Base-by-base conservation (phyloP, 768 basidiomycete genomes). In the Collybia mongolica region DNA sequence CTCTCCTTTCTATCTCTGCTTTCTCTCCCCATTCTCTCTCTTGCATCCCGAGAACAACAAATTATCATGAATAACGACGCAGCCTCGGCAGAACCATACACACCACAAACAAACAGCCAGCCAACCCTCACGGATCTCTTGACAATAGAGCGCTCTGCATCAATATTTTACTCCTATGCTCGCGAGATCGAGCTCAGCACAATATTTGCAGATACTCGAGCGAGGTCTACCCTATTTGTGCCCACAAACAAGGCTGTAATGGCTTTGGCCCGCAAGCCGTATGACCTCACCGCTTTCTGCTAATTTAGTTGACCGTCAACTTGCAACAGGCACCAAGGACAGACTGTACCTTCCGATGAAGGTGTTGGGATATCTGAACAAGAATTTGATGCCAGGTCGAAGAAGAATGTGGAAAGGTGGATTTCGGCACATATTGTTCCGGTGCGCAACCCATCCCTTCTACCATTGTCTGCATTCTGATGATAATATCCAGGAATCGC, bases 181-280 rank as follows among this genome's bases (percentile, higher is more conserved):
- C 77, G 90, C 5, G 90, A 91, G 59, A 71, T 84, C 1, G 74
- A 80, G 56, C 56, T 86, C n/a, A 84, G 83, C 61, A 59, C 62
- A 24, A 70, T 73, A 8, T 77, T 93, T 44, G 61, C 65, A 15
- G 68, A 75, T 28, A 48, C 61, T 6, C 48, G 49, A n/a, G 49
- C 60, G 1, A 72, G 65, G 6, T 65, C 72, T 48, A 91, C 91
- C 0, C 46, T 95, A 8, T 75, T 96, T 38, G 91, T 86, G 4
- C 93, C 93, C 0, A 90, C 88, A 20, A 94, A 96, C 67, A 89
- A 86, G 65, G 93, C 91, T 7, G 82, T 94, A 14, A 90, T 93
- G 81, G 84, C 84, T 3, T 70, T 93, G 46, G 65, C 83, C 2
- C 71, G 83, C 60, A 93, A 94, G 68, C 93, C 93, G 90, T 94